Conservation (phyloP, 495 filamentous ascomycete species). For the Trichocladium uniseriatum region DNA sequence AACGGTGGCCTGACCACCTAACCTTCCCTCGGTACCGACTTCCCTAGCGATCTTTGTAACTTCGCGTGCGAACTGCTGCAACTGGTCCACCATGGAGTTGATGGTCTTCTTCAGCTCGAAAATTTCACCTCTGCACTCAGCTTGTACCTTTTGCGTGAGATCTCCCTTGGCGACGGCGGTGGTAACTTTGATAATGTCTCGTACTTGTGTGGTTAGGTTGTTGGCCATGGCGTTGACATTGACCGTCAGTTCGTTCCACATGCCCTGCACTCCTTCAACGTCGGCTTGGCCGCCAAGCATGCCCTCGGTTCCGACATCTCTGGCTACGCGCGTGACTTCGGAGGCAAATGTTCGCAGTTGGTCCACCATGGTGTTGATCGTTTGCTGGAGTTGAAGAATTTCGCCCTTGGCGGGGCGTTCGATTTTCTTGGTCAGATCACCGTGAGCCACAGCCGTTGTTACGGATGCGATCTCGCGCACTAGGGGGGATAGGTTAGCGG, state of each 20-base stretch:
- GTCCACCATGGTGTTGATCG: conserved; percentile 98
- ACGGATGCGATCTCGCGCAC: conserved; percentile 97
- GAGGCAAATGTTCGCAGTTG: conserved; percentile 94
- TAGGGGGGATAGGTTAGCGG: conserved; percentile 16
- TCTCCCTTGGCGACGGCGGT: conserved; percentile 95
- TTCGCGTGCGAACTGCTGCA: conserved; percentile 93
- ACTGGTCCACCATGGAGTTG: conserved; percentile 97
- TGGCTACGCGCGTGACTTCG: conserved; percentile 91
- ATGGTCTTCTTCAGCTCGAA: conserved; percentile 93
- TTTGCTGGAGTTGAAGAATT: conserved; percentile 92
- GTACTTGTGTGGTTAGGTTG: conserved; percentile 93
- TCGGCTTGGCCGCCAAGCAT: conserved; percentile 94
- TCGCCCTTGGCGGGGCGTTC: conserved; percentile 89
- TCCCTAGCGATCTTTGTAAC: conserved; percentile 97
- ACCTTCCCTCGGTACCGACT: conserved; percentile 90
- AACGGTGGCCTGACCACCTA: conserved; percentile 93
- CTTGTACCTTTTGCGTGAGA: conserved; percentile 92
- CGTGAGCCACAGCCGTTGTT: conserved; percentile 92
- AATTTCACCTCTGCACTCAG: conserved; percentile 94
- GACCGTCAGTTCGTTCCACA: conserved; percentile 95
- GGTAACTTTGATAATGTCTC: conserved; percentile 98
- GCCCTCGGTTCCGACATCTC: conserved; percentile 96
- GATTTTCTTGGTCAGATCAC: conserved; percentile 94
- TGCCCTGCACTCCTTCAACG: conserved; percentile 72
- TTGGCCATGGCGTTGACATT: conserved; percentile 99